Percentiles rank a stretch among this genome's conserved stretches.
These are phyloP conservation scores for Beauveria pseudobassiana DNA, from an alignment of 2,329 filamentous ascomycete genomes.

Conservation along the genomic window DNA sequence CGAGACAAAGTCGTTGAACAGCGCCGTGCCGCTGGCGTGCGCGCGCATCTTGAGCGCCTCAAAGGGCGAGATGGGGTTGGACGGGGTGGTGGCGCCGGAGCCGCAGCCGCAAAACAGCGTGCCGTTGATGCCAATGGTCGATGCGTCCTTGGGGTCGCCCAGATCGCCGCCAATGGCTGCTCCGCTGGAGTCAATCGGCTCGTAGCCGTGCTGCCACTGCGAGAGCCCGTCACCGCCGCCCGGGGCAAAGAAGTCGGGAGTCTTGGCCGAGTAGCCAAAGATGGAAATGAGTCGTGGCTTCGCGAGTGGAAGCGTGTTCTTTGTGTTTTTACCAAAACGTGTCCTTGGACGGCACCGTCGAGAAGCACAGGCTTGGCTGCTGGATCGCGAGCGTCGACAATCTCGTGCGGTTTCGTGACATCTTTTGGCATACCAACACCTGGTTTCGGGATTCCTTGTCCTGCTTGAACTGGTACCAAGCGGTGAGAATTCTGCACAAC, in stretches of 20 bases:
- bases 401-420: slow-evolving; percentile 40
- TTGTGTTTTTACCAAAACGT: slow-evolving; percentile 58
- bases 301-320: slow-evolving; percentile 46
- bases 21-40: slow-evolving; percentile 45
- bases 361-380: slow-evolving; percentile 33
- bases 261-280: slow-evolving; percentile 53
- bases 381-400: slow-evolving; percentile 47
- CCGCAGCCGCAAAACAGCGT: slow-evolving; percentile 36
- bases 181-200: slow-evolving; percentile 27
- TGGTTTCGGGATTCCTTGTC: slow-evolving; percentile 37
- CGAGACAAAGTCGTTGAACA: slow-evolving; percentile 52
- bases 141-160: slow-evolving; percentile 15
- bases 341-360: slow-evolving; percentile 53
- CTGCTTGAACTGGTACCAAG: slow-evolving; percentile 50
- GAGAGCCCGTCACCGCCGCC: slow-evolving; percentile 27
- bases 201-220: slow-evolving; percentile 27
- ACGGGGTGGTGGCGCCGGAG: slow-evolving; percentile 39
- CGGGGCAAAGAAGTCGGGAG: slow-evolving; percentile 36
- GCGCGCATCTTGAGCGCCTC: slow-evolving; percentile 47
- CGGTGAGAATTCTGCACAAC: slow-evolving; percentile 33
- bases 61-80: slow-evolving; percentile 44
- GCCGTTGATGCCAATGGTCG: slow-evolving; percentile 38
- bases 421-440: slow-evolving; percentile 45
- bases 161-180: slow-evolving; percentile 22
- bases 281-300: slow-evolving; percentile 45